A percentile compares a stretch with the other conserved stretches of the same genome.
Conservation (phyloP, 2,329 filamentous ascomycete species). For the Colletotrichum ledebouriae region DNA sequence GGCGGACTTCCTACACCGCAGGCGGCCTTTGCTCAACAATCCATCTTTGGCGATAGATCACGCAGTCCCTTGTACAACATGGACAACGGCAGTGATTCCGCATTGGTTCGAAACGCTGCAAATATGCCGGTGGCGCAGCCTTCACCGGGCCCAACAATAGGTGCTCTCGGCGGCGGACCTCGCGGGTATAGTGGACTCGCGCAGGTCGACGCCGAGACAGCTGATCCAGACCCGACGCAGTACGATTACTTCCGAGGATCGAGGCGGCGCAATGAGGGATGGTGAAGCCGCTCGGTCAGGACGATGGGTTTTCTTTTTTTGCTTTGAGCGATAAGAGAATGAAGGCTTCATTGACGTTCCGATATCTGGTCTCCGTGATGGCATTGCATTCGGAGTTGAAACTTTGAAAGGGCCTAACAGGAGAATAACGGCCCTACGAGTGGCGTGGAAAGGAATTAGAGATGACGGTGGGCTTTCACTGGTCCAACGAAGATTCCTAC, state of each 20-base stretch:
- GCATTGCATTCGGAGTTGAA: slow-evolving; percentile 40
- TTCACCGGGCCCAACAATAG: slow-evolving; percentile 58
- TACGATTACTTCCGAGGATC: slow-evolving; percentile 70
- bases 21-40: slow-evolving; percentile 37
- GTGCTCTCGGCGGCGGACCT: slow-evolving; percentile 70
- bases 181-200: slow-evolving; percentile 71
- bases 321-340: slow-evolving; percentile 32
- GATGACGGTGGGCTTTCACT: background rate
- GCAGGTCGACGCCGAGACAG: slow-evolving; percentile 61
- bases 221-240: slow-evolving; percentile 58
- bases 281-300: slow-evolving; percentile 46
- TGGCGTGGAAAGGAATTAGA: background rate
- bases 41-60: slow-evolving; percentile 45
- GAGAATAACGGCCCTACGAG: background rate
- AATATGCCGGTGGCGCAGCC: slow-evolving; percentile 61
- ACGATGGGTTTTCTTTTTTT: slow-evolving; percentile 24
- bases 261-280: slow-evolving; percentile 53
- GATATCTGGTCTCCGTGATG: slow-evolving; percentile 25
- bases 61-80: slow-evolving; percentile 63
- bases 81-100: slow-evolving; percentile 66
- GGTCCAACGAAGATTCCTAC: background rate
- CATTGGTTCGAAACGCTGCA: slow-evolving; percentile 67
- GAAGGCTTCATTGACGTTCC: slow-evolving; percentile 22
- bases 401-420: background rate
- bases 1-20: slow-evolving; percentile 29